These are phyloP conservation scores for Boletus vinaceobasis DNA, from an alignment of 768 basidiomycete species.

Conservation along the genomic window DNA sequence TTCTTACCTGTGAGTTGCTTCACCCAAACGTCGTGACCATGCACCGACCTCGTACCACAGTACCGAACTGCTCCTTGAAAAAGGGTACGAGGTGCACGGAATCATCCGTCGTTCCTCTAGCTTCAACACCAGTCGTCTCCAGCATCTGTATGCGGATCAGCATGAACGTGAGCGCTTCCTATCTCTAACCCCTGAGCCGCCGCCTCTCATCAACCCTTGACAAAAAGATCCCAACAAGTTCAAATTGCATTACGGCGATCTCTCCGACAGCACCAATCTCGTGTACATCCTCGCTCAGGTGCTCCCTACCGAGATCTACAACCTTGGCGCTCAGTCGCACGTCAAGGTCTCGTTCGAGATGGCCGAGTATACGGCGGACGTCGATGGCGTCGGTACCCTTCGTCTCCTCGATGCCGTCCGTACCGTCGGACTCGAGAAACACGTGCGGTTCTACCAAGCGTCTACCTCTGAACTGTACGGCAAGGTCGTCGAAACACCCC, in stretches of 20 bases:
- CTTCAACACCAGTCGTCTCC: slow-evolving; percentile 95
- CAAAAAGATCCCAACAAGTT: slow-evolving; percentile 65
- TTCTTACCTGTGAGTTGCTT: slow-evolving; percentile 77
- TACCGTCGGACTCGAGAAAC: slow-evolving; percentile 90
- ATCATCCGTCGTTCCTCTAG: slow-evolving; percentile 97
- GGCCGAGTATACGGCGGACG: slow-evolving; percentile 98
- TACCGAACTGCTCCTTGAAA: slow-evolving; percentile 77
- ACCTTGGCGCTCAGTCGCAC: slow-evolving; percentile 95
- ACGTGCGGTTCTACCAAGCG: slow-evolving; percentile 95
- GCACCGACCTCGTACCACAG: slow-evolving; percentile 35
- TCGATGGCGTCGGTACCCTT: slow-evolving; percentile 92
- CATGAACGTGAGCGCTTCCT: slow-evolving; percentile 69
- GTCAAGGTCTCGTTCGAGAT: slow-evolving; percentile 99
- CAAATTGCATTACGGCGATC: slow-evolving; percentile 87
- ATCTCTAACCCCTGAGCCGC: background rate
- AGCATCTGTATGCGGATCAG: slow-evolving; percentile 90
- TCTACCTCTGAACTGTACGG: slow-evolving; percentile 97
- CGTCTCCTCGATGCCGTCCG: slow-evolving; percentile 94
- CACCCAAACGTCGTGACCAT: background rate
- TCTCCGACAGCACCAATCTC: slow-evolving; percentile 94
- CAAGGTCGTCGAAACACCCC: slow-evolving; percentile 93
- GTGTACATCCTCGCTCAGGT: slow-evolving; percentile 95
- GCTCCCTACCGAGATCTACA: slow-evolving; percentile 95
- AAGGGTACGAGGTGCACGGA: slow-evolving; percentile 91
- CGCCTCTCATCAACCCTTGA: background rate